Evolutionary conservation across 768 basidiomycete genomes (phyloP), one percentile per base, ranked within the genome.

Genomic region (Infundibulicybe gibba): DNA sequence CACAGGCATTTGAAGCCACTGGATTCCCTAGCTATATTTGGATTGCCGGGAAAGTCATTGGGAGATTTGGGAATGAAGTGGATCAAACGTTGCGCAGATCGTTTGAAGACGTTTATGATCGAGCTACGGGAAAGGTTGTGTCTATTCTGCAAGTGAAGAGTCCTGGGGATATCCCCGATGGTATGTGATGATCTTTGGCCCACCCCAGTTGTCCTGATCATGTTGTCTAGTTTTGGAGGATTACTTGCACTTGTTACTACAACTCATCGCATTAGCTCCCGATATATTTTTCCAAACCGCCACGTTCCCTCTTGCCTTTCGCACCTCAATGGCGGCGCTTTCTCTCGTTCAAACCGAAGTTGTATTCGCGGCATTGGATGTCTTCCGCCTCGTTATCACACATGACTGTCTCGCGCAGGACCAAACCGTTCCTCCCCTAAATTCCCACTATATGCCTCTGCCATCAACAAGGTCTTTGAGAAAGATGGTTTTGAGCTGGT

Each of bases 41-140:
- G 97, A 90, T 98, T 49, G 85, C 83, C 25, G 89, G 92, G 38
- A 97, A 97, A 66, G 65, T 90, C 20, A 76, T 91, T n/a, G 73
- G 74, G 30, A 77, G 80, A 53, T 97, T 88, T 59, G 91, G 87
- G 14, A 72, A 81, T 40, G 81, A 83, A 47, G 75, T 80, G 32
- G 75, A 85, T 50, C 58, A 72, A 4, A 60, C 64, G 39, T 58
- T 97, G 21, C 79, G 79, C 31, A 65, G 58, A 5, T 69, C 86
- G 6, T 77, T 92, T 51, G 68, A 73, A 45, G 73, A 75, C 15
- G 62, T 88, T 32, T 93, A 87, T 57, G 93, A 95, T 57, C 72
- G 78, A 35, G 78, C 85, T 11, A 95, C 90, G 14, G 74, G 71
- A 48, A 88, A 87, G 59, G 60, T 93, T 3, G 77, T 85, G 11